These are phyloP conservation scores for Cucumis cinereus DNA, from an alignment of 306 rosid species.

Conservation along the genomic window DNA sequence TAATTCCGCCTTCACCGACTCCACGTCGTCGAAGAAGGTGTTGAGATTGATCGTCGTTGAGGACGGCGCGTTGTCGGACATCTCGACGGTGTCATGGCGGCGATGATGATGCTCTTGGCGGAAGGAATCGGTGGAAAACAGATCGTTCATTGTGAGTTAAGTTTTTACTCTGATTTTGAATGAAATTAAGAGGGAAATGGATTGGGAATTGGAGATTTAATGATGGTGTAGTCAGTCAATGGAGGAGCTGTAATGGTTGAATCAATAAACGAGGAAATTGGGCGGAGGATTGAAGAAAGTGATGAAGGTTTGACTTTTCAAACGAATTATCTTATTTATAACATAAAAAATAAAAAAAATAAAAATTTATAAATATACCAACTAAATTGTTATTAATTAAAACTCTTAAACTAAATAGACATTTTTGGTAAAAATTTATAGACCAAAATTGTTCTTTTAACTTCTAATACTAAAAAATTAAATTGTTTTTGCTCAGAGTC, in stretches of 20 bases:
- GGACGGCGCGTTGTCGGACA: not conserved
- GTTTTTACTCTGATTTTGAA: not conserved
- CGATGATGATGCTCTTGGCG: conserved; percentile 35
- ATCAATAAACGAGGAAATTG: not conserved
- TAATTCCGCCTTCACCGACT: conserved; percentile 59
- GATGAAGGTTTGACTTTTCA: not conserved
- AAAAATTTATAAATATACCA: no score
- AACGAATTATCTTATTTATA: not conserved
- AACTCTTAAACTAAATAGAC: no score
- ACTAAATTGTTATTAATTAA: no score
- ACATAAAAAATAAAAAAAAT: no score
- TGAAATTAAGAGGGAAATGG: not conserved
- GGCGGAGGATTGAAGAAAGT: not conserved
- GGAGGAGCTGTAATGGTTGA: not conserved
- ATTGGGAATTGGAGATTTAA: not conserved
- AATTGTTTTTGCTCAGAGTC: no score
- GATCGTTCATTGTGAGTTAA: conserved; percentile 40
- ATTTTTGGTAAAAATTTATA: no score
- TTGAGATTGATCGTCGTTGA: conserved; percentile 37
- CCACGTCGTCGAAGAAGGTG: conserved; percentile 64
- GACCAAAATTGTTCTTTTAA: no score
- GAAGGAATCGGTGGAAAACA: conserved; percentile 55
- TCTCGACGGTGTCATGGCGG: conserved; percentile 47
- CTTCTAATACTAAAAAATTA: no score
- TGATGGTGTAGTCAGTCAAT: not conserved